A percentile compares a stretch with the other conserved stretches of the same genome.
Conservation (phyloP, 2,329 filamentous ascomycete species). For the Fusarium verticillioides region DNA sequence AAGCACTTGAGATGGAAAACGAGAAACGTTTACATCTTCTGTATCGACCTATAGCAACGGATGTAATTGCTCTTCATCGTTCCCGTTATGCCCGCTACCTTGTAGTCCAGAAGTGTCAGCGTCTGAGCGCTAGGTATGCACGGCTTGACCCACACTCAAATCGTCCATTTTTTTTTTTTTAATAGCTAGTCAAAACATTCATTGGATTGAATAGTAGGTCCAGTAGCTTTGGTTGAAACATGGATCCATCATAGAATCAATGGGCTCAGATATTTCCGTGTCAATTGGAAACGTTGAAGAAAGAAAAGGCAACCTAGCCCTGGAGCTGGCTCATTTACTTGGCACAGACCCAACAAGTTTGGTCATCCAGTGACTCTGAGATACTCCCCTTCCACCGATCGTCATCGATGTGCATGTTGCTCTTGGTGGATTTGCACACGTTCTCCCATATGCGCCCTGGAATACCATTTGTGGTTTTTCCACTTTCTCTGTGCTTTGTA, state of each 20-base stretch:
- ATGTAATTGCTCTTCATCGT: neutral
- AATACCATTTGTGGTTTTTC: neutral
- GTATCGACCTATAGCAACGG: neutral
- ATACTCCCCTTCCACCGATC: neutral
- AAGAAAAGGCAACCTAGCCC: neutral
- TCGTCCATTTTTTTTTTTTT: neutral
- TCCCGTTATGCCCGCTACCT: neutral
- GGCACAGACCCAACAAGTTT: neutral
- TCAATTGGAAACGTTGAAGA: neutral
- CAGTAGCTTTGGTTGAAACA: neutral
- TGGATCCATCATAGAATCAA: neutral
- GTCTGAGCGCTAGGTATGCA: neutral
- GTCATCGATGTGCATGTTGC: neutral
- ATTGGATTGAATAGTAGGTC: neutral
- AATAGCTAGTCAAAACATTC: neutral
- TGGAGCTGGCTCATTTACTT: neutral
- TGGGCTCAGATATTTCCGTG: neutral
- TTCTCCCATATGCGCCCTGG: neutral
- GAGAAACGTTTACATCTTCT: neutral
- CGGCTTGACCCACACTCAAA: neutral
- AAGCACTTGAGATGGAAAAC: neutral
- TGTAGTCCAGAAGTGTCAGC: neutral
- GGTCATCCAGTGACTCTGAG: neutral
- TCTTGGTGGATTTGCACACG: neutral
- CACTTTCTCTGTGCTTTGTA: neutral